phyloP scores from a whole-genome alignment of 805 yeast genomes.

The Spathaspora gorwiae region DNA sequence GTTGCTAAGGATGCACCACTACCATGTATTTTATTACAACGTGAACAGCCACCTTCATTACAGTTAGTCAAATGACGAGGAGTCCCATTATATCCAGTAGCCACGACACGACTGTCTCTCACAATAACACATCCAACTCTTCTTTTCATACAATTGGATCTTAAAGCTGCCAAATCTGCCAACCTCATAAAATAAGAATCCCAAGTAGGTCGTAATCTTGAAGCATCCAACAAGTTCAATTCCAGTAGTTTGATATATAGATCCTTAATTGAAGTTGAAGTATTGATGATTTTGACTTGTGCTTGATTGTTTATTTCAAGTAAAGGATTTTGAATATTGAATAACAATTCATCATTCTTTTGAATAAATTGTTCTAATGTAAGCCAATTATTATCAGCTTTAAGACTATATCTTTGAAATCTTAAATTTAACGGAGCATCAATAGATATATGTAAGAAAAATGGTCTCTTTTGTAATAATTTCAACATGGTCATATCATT shows the following conservation, averaged over 20 bases:
- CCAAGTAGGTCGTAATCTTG: constrained; percentile 86
- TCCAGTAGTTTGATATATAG: constrained; percentile 37
- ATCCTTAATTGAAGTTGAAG: constrained; percentile 30
- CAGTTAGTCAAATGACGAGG: constrained; percentile 86
- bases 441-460: constrained; percentile 71
- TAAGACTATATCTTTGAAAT: constrained; percentile 26
- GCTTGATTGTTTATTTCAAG: constrained; percentile 60
- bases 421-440: constrained; percentile 67
- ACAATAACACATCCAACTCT: constrained; percentile 96
- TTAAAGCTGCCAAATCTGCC: constrained; percentile 86
- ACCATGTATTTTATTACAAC: constrained; percentile 73
- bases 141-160: constrained; percentile 96
- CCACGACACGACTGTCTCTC: constrained; percentile 76
- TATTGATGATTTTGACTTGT: constrained; percentile 36
- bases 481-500: constrained; percentile 39
- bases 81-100: constrained; percentile 98
- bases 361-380: constrained; percentile 33
- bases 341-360: constrained; percentile 27
- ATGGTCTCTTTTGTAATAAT: constrained; percentile 64
- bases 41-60: constrained; percentile 89
- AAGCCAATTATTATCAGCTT: constrained; percentile 8
- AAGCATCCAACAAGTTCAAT: constrained; percentile 27
- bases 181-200: constrained; percentile 92
- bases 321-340: constrained; percentile 46
- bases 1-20: constrained; percentile 68